Conservation (phyloP, 202 grass and related monocot species). For the Zoysia matrella region DNA sequence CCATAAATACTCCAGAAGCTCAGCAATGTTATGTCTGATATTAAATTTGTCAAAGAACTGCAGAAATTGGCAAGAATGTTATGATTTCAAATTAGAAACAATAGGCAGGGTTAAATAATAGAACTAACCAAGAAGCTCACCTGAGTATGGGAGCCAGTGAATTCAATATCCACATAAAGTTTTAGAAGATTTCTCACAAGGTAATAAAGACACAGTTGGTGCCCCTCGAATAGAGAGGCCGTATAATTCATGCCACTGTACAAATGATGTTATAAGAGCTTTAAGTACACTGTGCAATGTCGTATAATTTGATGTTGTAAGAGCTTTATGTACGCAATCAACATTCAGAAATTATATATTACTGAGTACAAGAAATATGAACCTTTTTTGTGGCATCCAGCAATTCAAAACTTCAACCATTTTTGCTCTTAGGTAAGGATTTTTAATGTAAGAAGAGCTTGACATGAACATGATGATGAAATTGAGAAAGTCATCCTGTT, state of each 20-base stretch:
- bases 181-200: slow-evolving; percentile 96
- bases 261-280: slow-evolving; percentile 28
- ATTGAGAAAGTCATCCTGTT: slow-evolving; percentile 90
- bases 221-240: slow-evolving; percentile 88
- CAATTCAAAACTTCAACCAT: slow-evolving; percentile 99
- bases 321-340: too few relatives aligned
- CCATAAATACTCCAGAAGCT: slow-evolving; percentile 97
- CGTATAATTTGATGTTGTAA: too few relatives aligned
- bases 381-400: slow-evolving; percentile 92
- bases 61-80: slow-evolving; percentile 39
- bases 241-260: slow-evolving; percentile 72
- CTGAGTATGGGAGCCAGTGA: slow-evolving; percentile 93
- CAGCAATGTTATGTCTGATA: slow-evolving; percentile 98
- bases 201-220: slow-evolving; percentile 82
- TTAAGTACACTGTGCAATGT: not conserved
- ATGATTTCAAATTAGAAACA: slow-evolving; percentile 15
- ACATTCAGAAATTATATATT: slow-evolving; percentile 10
- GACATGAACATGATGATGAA: slow-evolving; percentile 99
- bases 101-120: slow-evolving; percentile 8
- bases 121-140: slow-evolving; percentile 41
- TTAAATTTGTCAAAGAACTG: slow-evolving; percentile 98
- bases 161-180: slow-evolving; percentile 99
- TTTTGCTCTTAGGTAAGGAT: slow-evolving; percentile 95
- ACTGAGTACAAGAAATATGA: slow-evolving; percentile 18
- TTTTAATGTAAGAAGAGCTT: slow-evolving; percentile 86